These are phyloP conservation scores for Fusarium chaquense DNA, from an alignment of 2,329 filamentous ascomycete genomes.

Conservation along the genomic window DNA sequence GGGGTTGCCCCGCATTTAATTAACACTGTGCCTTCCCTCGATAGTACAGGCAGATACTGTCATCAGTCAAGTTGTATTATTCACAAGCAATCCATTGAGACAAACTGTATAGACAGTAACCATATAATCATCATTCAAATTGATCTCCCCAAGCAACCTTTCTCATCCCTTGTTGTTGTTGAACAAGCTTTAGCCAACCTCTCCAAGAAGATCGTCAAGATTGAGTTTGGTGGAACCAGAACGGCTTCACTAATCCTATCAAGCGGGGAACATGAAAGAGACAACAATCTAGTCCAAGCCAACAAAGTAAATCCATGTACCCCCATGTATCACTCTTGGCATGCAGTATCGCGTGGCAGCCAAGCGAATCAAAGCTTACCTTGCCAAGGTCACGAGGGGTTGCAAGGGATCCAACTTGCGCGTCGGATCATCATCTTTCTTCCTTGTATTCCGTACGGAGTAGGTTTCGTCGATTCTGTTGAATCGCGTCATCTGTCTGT, in stretches of 20 bases:
- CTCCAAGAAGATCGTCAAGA: constrained; percentile 44
- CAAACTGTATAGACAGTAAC: background rate
- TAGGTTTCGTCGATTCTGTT: constrained; percentile 1
- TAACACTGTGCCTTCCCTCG: constrained; percentile 29
- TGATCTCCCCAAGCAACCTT: too few species aligned
- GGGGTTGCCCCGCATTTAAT: constrained; percentile 24
- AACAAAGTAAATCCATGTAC: constrained; percentile 18
- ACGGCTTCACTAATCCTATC: constrained; percentile 15
- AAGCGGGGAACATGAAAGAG: constrained; percentile 18
- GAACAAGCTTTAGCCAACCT: constrained; percentile 12
- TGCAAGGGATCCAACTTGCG: constrained; percentile 25
- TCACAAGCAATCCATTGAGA: background rate
- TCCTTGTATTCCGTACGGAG: constrained; percentile 17
- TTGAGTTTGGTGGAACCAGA: constrained; percentile 47
- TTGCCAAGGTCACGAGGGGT: constrained; percentile 35
- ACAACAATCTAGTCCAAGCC: constrained; percentile 4
- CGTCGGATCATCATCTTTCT: constrained; percentile 32
- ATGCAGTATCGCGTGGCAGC: constrained; percentile 28
- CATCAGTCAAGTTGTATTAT: background rate
- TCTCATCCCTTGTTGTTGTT: too few species aligned
- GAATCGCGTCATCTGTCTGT: constrained; percentile 14
- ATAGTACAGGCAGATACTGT: constrained; percentile 15
- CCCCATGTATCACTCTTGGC: constrained; percentile 33
- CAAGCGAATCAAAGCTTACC: constrained; percentile 36
- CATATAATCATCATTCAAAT: background rate